Evolutionary conservation across 805 yeast genomes (phyloP), one percentile per base, ranked within the genome.

Genomic region (Candida berthetii): DNA sequence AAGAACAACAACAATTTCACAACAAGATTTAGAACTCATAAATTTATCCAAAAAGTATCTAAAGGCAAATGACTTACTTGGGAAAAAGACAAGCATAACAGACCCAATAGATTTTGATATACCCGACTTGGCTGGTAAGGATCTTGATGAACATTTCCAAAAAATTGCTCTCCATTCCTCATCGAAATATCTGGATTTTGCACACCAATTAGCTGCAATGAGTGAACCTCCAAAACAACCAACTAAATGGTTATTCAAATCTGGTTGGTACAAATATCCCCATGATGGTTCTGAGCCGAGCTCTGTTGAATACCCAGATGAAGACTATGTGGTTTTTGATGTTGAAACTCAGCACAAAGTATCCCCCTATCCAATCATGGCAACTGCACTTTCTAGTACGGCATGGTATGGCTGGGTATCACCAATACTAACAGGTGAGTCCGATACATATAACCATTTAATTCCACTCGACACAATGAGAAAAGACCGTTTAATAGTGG

Each of bases 391-490:
- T 2, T 79, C 96, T 0, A 58, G 70, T 0, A 66, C 72, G 9
- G 95, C 96, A 0, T 89, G 97, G 96, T 93, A 90, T 55, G 80
- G 82, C 0, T 93, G 99, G 99, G 80, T 88, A 8, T 88, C 96
- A 0, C 99, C 99, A 0, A 80, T 73, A 57, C 59, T 93, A 17
- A 71, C 84, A 1, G 75, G 74, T 3, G 79, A 76, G 38, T 63
- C 78, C 3, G 36, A 49, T 1, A 36, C 47, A 1, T 52, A 44
- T 16, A 73, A 81, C 25, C 95, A 88, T 50, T 62, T 95, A 41
- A 78, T 95, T 0, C 96, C 98, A 0, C 57, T 91, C 57, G 78
- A 85, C 46, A 68, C 80, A 0, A 35, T 55, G 8, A 45, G 53
- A 2, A 52, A 51, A 2, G 69, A 73, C 7, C 81, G 79, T 48